These are phyloP conservation scores for Microbotryum scabiosae DNA, from an alignment of 1,284 basidiomycete genomes.

Conservation along the genomic window DNA sequence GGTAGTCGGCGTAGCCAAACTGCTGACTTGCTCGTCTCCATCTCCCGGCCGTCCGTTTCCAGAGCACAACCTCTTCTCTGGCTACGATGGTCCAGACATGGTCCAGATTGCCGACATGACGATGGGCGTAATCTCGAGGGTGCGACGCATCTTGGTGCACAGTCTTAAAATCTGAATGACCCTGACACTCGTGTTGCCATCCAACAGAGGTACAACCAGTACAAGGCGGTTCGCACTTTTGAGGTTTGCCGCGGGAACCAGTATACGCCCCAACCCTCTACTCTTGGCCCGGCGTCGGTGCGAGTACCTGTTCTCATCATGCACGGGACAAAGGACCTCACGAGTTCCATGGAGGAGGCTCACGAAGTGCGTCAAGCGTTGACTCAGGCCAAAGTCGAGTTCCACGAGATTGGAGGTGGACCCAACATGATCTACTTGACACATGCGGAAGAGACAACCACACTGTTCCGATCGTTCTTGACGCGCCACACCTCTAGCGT, in stretches of 20 bases:
- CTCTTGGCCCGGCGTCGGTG: background rate
- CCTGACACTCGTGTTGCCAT: too few species aligned
- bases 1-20: too few species aligned
- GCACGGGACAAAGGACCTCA: background rate
- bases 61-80: too few species aligned
- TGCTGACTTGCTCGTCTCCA: too few species aligned
- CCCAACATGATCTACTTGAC: constrained; percentile 1
- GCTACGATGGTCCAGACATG: too few species aligned
- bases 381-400: background rate
- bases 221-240: background rate
- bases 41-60: too few species aligned
- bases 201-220: constrained; percentile 1
- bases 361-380: background rate
- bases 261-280: background rate
- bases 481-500: background rate
- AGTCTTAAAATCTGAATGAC: background rate
- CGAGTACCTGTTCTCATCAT: constrained; percentile 2
- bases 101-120: too few species aligned
- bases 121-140: too few species aligned
- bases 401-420: constrained; percentile 1
- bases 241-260: constrained; percentile 1
- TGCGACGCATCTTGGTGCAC: too few species aligned
- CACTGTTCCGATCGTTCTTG: constrained; percentile 1
- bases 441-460: background rate
- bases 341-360: background rate